Base-by-base conservation (phyloP, 1,284 basidiomycete genomes). In the Boletus austroedulis region DNA sequence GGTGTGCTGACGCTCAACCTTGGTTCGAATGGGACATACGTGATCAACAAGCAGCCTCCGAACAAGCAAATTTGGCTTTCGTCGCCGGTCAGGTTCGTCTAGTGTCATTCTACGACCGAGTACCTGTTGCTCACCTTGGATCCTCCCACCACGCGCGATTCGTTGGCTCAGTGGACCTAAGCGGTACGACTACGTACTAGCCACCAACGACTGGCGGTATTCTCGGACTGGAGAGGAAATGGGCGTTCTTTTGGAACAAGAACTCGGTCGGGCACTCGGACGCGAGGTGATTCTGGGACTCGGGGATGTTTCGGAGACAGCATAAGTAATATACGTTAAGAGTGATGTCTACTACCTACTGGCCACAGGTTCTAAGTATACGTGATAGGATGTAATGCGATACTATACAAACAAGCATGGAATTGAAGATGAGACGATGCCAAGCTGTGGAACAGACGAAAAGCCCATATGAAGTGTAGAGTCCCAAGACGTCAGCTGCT, bases 31-130 rank as follows among this genome's bases (percentile, higher is more conserved):
- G 95, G 95, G 21, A 98, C 93, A n/a, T 99, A 98, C 77, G 96
- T 98, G 43, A 92, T 99, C 78, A 99, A 99, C 79, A 99, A 99
- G 80, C 96, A 99, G 75, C 96, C 96, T 11, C 96, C 97, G 7
- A 98, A 98, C 73, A 94, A 95, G 75, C 97, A 99, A 74, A 98
- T 99, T 70, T 99, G 96, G 96, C 80, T 99, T 34, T 95, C 93
- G 14, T 96, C 94, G 36, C 96, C 96, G 0, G 71, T 87, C 62
- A 92, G 87, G 89, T 88, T 59, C 36, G 77, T 65, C 53, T 43
- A 40, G 19, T 49, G n/a, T 45, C 32, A 34, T 24, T 63, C 21
- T n/a, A 45, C 12, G 48, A 45, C 24, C 43, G 9, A 44, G 41
- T 21, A 46, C n/a, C 24, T 40, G 46, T 44, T 57, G 40, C 59